Evolutionary conservation across 441 rosid genomes (phyloP).

Genomic region (Populus trichocarpa): DNA sequence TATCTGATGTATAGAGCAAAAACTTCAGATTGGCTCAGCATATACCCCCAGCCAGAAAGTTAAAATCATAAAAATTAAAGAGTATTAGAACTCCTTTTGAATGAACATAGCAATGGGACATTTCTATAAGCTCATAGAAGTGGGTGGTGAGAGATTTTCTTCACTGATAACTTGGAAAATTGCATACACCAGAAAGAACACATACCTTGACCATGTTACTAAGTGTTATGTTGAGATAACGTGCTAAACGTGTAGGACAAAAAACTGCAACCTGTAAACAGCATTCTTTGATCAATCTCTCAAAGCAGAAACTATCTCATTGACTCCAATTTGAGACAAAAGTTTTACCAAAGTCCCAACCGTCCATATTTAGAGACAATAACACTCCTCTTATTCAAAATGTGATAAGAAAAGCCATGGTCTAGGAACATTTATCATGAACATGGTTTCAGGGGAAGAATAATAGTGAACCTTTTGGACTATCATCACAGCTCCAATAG

Average conservation of each 20-base stretch:
- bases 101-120: not conserved
- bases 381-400: not conserved
- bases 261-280: constrained; percentile 75
- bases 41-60: not conserved
- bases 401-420: not conserved
- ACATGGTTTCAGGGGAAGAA: constrained; percentile 1
- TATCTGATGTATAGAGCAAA: not conserved
- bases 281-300: constrained; percentile 20
- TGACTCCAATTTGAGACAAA: not conserved
- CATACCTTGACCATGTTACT: constrained; percentile 71
- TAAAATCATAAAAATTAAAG: not conserved
- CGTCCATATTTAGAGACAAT: not conserved
- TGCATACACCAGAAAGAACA: constrained; percentile 8
- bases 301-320: not conserved
- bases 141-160: not conserved
- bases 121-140: not conserved
- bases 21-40: not conserved
- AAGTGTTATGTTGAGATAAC: constrained; percentile 71
- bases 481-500: constrained; percentile 68
- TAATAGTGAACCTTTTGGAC: constrained; percentile 54
- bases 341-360: not conserved
- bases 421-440: constrained; percentile 1
- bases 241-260: constrained; percentile 42
- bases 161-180: not conserved
- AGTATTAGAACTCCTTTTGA: not conserved